These are phyloP conservation scores for Ocimum tenuiflorum DNA, from an alignment of 257 asterid genomes.

Conservation along the genomic window DNA sequence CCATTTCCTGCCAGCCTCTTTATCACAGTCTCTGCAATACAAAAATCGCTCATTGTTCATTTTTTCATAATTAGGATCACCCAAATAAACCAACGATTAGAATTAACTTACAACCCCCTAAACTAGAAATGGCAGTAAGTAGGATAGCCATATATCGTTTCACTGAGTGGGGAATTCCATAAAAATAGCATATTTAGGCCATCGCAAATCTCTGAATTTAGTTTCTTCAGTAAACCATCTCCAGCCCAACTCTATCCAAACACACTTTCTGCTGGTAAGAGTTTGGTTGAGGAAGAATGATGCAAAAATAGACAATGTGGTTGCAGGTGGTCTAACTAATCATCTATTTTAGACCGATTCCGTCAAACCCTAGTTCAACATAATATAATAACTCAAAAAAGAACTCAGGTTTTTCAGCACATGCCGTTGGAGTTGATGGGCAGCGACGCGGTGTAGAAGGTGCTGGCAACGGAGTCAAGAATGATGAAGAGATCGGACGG, in stretches of 20 bases:
- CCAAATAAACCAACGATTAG: neutral
- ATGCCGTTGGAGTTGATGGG: slow-evolving; percentile 27
- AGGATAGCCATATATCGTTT: neutral
- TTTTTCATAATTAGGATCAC: neutral
- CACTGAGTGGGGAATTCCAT: neutral
- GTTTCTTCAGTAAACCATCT: neutral
- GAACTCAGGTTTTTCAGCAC: neutral
- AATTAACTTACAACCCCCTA: neutral
- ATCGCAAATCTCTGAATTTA: neutral
- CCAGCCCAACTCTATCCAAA: neutral
- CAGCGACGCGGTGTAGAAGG: slow-evolving; percentile 52
- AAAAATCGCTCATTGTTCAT: neutral
- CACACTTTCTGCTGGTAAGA: neutral
- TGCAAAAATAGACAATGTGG: neutral
- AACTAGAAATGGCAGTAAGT: neutral
- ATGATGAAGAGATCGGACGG: slow-evolving; percentile 48
- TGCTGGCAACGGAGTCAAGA: slow-evolving; percentile 59
- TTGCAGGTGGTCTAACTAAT: neutral
- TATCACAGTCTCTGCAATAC: slow-evolving; percentile 37
- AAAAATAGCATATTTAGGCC: neutral
- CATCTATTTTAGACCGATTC: neutral
- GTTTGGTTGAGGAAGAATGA: neutral
- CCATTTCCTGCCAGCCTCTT: slow-evolving; percentile 57
- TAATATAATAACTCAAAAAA: neutral
- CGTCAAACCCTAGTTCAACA: slow-evolving; percentile 21